A percentile compares a stretch with the other conserved stretches of the same genome.
phyloP scores from a whole-genome alignment of 208 protist genomes.

The Endotrypanum monterogeii region DNA sequence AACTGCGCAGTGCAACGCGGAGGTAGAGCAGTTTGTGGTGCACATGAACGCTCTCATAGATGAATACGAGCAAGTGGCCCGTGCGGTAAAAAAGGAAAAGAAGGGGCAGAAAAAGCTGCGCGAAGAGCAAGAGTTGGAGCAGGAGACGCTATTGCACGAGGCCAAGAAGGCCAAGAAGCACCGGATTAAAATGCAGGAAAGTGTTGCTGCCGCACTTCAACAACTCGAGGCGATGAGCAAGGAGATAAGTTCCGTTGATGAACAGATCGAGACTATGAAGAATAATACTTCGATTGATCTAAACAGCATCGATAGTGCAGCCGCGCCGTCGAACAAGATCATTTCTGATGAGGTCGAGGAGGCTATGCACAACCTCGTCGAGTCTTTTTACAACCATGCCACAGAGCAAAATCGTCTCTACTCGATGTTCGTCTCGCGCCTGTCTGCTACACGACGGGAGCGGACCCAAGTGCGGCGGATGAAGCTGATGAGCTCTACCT shows the following conservation, averaged over 20 bases:
- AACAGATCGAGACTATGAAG: constrained; percentile 25
- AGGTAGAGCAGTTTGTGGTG: constrained; percentile 64
- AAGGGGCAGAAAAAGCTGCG: constrained; percentile 64
- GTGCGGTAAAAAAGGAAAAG: constrained; percentile 68
- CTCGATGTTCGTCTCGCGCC: constrained; percentile 57
- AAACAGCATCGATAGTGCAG: not conserved
- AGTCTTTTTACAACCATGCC: constrained; percentile 63
- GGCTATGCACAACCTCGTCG: constrained; percentile 53
- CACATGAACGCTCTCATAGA: constrained; percentile 85
- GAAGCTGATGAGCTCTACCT: constrained; percentile 76
- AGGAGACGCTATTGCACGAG: constrained; percentile 62
- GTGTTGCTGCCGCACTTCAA: constrained; percentile 30
- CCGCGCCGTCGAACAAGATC: constrained; percentile 11
- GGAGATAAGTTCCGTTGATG: constrained; percentile 33
- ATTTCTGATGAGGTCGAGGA: constrained; percentile 49
- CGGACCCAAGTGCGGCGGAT: constrained; percentile 65
- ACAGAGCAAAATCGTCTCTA: constrained; percentile 66
- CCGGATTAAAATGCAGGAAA: constrained; percentile 65
- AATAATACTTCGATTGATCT: not conserved
- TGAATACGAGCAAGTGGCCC: constrained; percentile 73
- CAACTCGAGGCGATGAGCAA: constrained; percentile 38
- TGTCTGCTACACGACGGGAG: constrained; percentile 59
- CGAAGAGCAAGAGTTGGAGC: constrained; percentile 55
- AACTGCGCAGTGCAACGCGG: constrained; percentile 44
- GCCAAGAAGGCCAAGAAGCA: constrained; percentile 87